Evolutionary conservation across 768 basidiomycete species (phyloP).

Genomic region (Kwoniella heveanensis): DNA sequence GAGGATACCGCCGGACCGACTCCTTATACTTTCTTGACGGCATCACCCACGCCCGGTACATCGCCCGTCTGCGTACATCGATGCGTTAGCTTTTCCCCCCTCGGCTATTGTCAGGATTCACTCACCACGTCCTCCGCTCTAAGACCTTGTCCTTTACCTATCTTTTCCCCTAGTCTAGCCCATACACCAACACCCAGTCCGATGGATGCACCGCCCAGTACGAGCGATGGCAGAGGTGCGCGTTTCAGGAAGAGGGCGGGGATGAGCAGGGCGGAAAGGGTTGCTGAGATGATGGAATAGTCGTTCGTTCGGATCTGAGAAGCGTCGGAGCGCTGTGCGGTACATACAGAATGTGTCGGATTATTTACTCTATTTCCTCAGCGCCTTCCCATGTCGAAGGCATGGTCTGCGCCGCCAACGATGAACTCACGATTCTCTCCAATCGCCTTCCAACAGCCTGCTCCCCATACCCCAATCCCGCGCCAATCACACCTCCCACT

Average conservation of each 20-base stretch:
- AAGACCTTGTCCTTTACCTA: conserved; percentile 42
- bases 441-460: conserved; percentile 38
- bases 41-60: conserved; percentile 19
- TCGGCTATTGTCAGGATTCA: neutral
- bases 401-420: too few species aligned
- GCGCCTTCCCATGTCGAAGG: neutral
- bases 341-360: neutral
- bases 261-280: conserved; percentile 38
- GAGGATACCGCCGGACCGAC: neutral
- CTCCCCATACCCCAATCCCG: conserved; percentile 29
- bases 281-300: conserved; percentile 52
- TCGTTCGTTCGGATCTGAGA: conserved; percentile 50
- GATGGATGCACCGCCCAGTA: conserved; percentile 49
- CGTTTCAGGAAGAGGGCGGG: conserved; percentile 51
- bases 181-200: conserved; percentile 48
- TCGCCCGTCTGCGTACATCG: conserved; percentile 10
- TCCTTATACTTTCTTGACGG: conserved; percentile 4
- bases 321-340: conserved; percentile 27
- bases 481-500: conserved; percentile 35
- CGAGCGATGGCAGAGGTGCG: conserved; percentile 41
- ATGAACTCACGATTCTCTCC: conserved; percentile 35
- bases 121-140: conserved; percentile 45
- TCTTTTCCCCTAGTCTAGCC: conserved; percentile 39
- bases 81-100: neutral
- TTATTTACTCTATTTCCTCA: neutral